Percentiles rank a stretch among this genome's conserved stretches.
Evolutionary conservation across 192 early-diverging fungal genomes (phyloP).

Genomic region (Entomortierella lignicola): DNA sequence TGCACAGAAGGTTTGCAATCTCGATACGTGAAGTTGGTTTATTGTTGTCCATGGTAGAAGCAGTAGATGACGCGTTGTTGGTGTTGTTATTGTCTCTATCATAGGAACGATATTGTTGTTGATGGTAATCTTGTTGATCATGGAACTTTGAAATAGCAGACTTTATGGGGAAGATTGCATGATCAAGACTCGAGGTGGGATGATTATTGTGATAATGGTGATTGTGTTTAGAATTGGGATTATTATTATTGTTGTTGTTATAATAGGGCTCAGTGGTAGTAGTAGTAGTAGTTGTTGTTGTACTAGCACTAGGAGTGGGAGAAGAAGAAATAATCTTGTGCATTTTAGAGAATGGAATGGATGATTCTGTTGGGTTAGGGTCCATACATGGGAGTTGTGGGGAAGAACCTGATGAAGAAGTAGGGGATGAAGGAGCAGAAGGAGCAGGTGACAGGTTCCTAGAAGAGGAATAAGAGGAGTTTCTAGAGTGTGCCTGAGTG

Average conservation of each 20-base stretch:
- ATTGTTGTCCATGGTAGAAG: not conserved
- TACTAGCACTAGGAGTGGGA: slow-evolving; percentile 1
- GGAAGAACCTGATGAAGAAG: slow-evolving; percentile 35
- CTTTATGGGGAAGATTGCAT: slow-evolving; percentile 26
- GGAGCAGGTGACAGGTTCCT: slow-evolving; percentile 14
- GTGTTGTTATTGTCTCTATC: not conserved
- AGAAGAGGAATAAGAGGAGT: slow-evolving; percentile 16
- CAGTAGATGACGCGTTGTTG: too few species aligned
- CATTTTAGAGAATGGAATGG: slow-evolving; percentile 15
- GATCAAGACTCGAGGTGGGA: slow-evolving; percentile 12
- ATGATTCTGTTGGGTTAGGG: not conserved
- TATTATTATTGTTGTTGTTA: not conserved
- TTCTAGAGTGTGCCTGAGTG: slow-evolving; percentile 1
- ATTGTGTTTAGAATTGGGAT: not conserved
- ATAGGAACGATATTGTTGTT: not conserved
- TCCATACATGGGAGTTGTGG: slow-evolving; percentile 40
- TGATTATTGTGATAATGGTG: not conserved
- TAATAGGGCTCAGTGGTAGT: slow-evolving; percentile 2
- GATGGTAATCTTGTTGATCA: slow-evolving; percentile 3
- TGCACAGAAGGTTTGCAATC: slow-evolving; percentile 40
- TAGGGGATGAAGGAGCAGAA: slow-evolving; percentile 21
- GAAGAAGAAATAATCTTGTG: slow-evolving; percentile 13
- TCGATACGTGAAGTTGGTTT: slow-evolving; percentile 37
- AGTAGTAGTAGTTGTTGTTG: not conserved
- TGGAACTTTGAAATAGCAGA: slow-evolving; percentile 15